Evolutionary conservation across 352 stramenopile genomes (phyloP).

Genomic region (Blastocystis hominis): DNA sequence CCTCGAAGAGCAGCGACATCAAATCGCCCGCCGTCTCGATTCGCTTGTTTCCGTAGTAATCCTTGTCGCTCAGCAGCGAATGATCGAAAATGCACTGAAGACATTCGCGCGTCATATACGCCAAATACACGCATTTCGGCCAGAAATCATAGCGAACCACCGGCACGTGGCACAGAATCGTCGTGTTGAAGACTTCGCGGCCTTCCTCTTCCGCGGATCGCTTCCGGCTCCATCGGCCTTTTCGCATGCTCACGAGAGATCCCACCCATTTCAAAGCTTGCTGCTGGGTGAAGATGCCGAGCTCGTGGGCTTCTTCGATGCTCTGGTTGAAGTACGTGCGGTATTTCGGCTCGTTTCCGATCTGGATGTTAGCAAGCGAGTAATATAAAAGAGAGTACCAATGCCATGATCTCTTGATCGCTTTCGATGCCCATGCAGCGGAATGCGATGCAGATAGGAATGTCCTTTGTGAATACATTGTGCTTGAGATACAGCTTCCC

Average conservation of each 20-base stretch:
- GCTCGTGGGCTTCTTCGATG: slow-evolving; percentile 84
- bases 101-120: slow-evolving; percentile 85
- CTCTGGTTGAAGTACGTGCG: slow-evolving; percentile 82
- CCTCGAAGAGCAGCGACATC: slow-evolving; percentile 94
- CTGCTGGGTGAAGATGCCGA: slow-evolving; percentile 86
- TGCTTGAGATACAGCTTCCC: slow-evolving; percentile 91
- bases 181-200: slow-evolving; percentile 86
- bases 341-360: slow-evolving; percentile 82
- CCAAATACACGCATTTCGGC: slow-evolving; percentile 91
- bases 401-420: slow-evolving; percentile 93
- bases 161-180: slow-evolving; percentile 96
- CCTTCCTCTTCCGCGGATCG: slow-evolving; percentile 74
- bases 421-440: slow-evolving; percentile 93
- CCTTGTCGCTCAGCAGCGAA: slow-evolving; percentile 84
- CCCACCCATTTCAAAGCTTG: slow-evolving; percentile 61
- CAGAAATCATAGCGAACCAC: slow-evolving; percentile 91
- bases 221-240: slow-evolving; percentile 58
- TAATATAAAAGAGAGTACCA: slow-evolving; percentile 65
- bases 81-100: slow-evolving; percentile 70
- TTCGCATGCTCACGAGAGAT: slow-evolving; percentile 52
- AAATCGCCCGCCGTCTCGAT: slow-evolving; percentile 94
- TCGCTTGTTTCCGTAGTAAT: slow-evolving; percentile 99
- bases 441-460: slow-evolving; percentile 65
- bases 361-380: slow-evolving; percentile 56
- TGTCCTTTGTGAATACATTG: slow-evolving; percentile 77